Evolutionary conservation across 805 yeast species (phyloP).

Genomic region (Clavispora asparagi): DNA sequence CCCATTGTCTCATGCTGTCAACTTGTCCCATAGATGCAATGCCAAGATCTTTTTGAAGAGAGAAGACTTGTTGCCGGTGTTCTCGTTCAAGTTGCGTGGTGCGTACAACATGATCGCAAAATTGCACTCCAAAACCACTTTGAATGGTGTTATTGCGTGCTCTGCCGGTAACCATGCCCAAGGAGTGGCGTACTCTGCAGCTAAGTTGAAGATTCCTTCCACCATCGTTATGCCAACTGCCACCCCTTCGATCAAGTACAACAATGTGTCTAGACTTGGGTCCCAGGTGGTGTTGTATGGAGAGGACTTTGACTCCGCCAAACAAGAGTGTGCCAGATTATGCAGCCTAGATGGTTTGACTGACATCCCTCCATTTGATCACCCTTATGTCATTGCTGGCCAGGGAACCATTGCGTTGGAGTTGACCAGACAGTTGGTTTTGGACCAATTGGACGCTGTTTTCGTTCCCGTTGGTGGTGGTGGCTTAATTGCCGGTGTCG

Average conservation of each 20-base stretch:
- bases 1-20: conserved; percentile 72
- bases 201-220: conserved; percentile 79
- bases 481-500: conserved; percentile 89
- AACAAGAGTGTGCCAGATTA: conserved; percentile 77
- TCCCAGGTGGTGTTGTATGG: conserved; percentile 91
- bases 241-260: conserved; percentile 91
- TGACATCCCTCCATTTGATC: conserved; percentile 97
- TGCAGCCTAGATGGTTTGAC: conserved; percentile 67
- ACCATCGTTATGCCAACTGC: conserved; percentile 98
- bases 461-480: conserved; percentile 97
- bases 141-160: conserved; percentile 92
- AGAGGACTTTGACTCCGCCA: conserved; percentile 93
- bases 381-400: conserved; percentile 97
- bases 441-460: conserved; percentile 74
- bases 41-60: conserved; percentile 77
- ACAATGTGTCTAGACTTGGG: conserved; percentile 88
- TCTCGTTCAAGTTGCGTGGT: conserved; percentile 93
- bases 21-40: conserved; percentile 68
- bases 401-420: conserved; percentile 98
- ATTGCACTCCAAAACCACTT: conserved; percentile 52
- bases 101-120: conserved; percentile 97
- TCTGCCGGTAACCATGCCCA: conserved; percentile 99
- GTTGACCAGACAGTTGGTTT: conserved; percentile 77
- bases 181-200: conserved; percentile 94
- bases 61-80: conserved; percentile 92